Evolutionary conservation across 371 early-diverging fungal genomes (phyloP), one percentile per base, ranked within the genome.

Genomic region (Mortierella sp.): DNA sequence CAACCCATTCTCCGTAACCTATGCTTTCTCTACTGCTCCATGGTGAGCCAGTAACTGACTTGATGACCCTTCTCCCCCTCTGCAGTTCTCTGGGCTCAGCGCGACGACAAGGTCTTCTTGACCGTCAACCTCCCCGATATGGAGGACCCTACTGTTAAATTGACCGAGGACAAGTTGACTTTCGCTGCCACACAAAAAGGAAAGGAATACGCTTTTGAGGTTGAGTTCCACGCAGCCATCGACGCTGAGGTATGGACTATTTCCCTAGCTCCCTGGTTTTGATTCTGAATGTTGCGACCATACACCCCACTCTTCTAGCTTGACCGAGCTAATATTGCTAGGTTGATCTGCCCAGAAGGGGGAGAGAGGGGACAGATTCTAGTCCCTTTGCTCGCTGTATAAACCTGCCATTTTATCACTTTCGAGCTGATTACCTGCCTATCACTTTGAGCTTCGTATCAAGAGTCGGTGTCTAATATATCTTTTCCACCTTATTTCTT

Each of bases 21-120:
- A 9, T 3, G 3, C 37, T 37, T 9, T 3, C 37, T 37, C 37
- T 37, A 37, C 37, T 37, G 37, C 37, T 37, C 9, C 9, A 37
- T 37, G 9, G 3, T 37, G 37, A 9, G 9, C 37, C 3, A 9
- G 37, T 5, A 37, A 5, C 37, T 37, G 3, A 37, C 37, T 37
- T 37, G 37, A 9, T 37, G 37, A 37, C 9, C 37, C 37, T 23
- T 45, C 51, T 51, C 85, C 56, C 82, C 83, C 81, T 93, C 92
- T 64, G 86, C 89, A 79, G 93, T 97, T 48, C 90, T 95, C 68
- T 98, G 98, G 97, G 98, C 98, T 51, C 97, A 98, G 82, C 89
- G 94, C 77, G 84, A 85, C 46, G 88, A 94, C 69, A 80, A 91
- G 56, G 66, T 98, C 69, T 97, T 88, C 82, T 73, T 98, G 57